Percentiles rank a stretch among this genome's conserved stretches.
Evolutionary conservation across 768 basidiomycete genomes (phyloP).

Genomic region (Leccinum boreale): DNA sequence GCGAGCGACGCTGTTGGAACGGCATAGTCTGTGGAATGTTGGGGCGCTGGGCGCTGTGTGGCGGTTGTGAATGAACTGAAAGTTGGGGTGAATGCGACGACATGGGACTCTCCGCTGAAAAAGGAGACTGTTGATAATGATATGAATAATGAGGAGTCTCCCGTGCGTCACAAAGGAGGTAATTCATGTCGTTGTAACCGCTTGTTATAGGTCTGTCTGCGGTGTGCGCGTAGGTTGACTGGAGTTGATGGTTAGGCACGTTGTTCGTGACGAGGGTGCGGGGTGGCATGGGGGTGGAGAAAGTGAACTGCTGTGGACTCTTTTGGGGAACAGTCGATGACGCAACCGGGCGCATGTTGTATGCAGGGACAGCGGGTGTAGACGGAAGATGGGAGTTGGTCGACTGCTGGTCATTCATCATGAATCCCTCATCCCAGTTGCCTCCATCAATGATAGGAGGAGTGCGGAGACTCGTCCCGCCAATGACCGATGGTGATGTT

Average conservation of each 20-base stretch:
- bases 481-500: conserved; percentile 33
- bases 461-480: conserved; percentile 27
- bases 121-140: conserved; percentile 50
- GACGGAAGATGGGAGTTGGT: conserved; percentile 34
- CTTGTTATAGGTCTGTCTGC: conserved; percentile 48
- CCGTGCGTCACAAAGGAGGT: conserved; percentile 44
- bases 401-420: conserved; percentile 45
- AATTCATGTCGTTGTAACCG: conserved; percentile 46
- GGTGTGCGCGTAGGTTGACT: conserved; percentile 44
- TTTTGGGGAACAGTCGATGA: conserved; percentile 45
- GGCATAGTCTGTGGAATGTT: conserved; percentile 43
- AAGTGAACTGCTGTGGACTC: conserved; percentile 44
- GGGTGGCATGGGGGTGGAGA: conserved; percentile 40
- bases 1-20: conserved; percentile 55
- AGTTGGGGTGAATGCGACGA: conserved; percentile 43
- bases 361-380: conserved; percentile 38
- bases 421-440: conserved; percentile 56
- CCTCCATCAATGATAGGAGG: conserved; percentile 48
- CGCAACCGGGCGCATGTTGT: conserved; percentile 43
- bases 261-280: conserved; percentile 41
- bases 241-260: conserved; percentile 37
- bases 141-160: conserved; percentile 50
- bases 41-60: conserved; percentile 34
- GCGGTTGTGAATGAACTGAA: conserved; percentile 34
- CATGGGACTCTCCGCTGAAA: conserved; percentile 40